Evolutionary conservation across 192 early-diverging fungal genomes (phyloP).

Genomic region (Mortierella hygrophila): DNA sequence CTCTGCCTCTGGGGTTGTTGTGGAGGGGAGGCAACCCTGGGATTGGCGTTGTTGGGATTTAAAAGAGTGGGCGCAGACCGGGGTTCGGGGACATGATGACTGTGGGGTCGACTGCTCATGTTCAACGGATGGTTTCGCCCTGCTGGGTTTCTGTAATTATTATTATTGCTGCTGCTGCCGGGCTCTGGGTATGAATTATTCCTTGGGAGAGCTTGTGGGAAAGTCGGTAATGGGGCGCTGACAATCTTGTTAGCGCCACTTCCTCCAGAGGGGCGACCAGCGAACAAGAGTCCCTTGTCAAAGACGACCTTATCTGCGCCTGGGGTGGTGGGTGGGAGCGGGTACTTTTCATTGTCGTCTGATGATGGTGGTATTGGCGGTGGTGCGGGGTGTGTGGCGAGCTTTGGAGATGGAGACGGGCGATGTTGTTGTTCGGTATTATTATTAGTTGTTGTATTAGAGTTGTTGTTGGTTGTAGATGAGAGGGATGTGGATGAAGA

Average conservation of each 20-base stretch:
- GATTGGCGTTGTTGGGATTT: not conserved
- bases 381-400: not conserved
- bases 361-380: not conserved
- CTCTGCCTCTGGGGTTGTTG: not conserved
- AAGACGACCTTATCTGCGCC: constrained; percentile 13
- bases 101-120: not conserved
- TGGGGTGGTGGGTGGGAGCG: not conserved
- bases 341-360: not conserved
- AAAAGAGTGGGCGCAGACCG: constrained; percentile 2
- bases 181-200: constrained; percentile 14
- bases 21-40: not conserved
- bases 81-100: not conserved
- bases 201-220: not conserved
- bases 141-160: not conserved
- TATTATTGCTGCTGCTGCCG: not conserved
- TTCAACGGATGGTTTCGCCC: not conserved
- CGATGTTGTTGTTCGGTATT: not conserved
- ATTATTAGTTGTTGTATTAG: not conserved
- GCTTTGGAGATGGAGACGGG: not conserved
- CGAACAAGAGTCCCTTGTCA: constrained; percentile 13
- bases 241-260: not conserved
- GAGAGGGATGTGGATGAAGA: constrained; percentile 7
- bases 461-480: not conserved
- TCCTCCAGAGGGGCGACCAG: not conserved
- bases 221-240: constrained; percentile 8